Evolutionary conservation across 768 basidiomycete genomes (phyloP).

Genomic region (Galerina marginata): DNA sequence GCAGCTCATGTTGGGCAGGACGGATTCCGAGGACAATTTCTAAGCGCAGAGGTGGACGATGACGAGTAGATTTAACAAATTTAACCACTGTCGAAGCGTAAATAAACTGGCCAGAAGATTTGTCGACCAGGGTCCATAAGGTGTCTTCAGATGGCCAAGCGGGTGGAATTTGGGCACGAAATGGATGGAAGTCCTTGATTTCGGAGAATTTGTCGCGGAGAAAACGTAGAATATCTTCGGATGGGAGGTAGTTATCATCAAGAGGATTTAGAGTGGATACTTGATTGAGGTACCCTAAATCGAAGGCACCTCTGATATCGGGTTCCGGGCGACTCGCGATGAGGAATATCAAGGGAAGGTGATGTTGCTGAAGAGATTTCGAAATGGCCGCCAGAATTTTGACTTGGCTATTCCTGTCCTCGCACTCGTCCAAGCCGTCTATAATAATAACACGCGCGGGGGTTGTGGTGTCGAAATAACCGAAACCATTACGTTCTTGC

Average conservation of each 20-base stretch:
- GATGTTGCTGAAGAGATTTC: neutral
- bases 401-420: neutral
- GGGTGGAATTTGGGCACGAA: neutral
- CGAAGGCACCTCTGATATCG: constrained; percentile 7
- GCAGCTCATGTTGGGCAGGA: neutral
- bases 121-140: constrained; percentile 2
- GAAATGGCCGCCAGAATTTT: neutral
- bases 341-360: constrained; percentile 9
- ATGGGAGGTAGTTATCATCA: constrained; percentile 5
- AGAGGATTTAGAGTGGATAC: neutral
- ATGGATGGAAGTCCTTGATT: constrained; percentile 7
- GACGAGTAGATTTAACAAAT: constrained; percentile 3
- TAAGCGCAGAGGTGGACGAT: neutral
- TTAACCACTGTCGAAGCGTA: constrained; percentile 16
- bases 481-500: neutral
- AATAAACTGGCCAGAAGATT: constrained; percentile 21
- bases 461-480: neutral
- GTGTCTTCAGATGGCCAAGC: constrained; percentile 4
- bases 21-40: constrained; percentile 6
- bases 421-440: constrained; percentile 20
- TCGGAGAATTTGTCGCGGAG: constrained; percentile 2
- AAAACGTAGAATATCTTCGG: constrained; percentile 12
- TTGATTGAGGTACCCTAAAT: neutral
- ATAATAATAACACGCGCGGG: constrained; percentile 5
- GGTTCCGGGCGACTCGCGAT: constrained; percentile 13